phyloP scores from a whole-genome alignment of 2,329 filamentous ascomycete genomes.

The Aspergillus sp. region DNA sequence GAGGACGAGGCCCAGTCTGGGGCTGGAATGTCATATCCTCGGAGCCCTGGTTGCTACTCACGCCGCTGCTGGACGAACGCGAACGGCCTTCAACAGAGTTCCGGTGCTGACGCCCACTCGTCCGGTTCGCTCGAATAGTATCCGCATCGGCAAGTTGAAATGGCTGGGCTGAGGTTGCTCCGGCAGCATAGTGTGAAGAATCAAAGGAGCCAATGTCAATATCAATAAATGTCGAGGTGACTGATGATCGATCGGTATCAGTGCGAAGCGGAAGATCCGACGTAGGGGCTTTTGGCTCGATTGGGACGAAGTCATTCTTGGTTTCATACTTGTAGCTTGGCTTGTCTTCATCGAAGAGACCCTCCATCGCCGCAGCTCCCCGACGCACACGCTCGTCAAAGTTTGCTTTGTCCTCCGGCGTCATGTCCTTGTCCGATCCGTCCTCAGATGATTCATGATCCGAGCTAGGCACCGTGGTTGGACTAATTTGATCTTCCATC shows the following conservation, averaged over 20 bases:
- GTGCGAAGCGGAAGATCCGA: slow-evolving; percentile 58
- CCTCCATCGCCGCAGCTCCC: slow-evolving; percentile 58
- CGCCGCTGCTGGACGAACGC: slow-evolving; percentile 34
- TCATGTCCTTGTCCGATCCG: slow-evolving; percentile 36
- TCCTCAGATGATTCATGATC: slow-evolving; percentile 35
- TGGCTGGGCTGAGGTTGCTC: slow-evolving; percentile 52
- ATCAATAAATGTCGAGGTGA: slow-evolving; percentile 53
- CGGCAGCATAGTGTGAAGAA: slow-evolving; percentile 54
- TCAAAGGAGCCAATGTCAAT: slow-evolving; percentile 60
- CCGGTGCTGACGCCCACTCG: slow-evolving; percentile 49
- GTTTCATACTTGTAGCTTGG: slow-evolving; percentile 62
- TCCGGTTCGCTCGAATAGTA: slow-evolving; percentile 59
- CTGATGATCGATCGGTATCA: slow-evolving; percentile 50
- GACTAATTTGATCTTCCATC: slow-evolving; percentile 44
- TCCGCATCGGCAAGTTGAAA: slow-evolving; percentile 55
- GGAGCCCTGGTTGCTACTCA: slow-evolving; percentile 25
- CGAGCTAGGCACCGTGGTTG: slow-evolving; percentile 26
- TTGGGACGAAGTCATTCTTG: slow-evolving; percentile 52
- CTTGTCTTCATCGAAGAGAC: slow-evolving; percentile 58
- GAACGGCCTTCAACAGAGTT: slow-evolving; percentile 41
- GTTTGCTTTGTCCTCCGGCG: slow-evolving; percentile 52
- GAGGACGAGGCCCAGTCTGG: slow-evolving; percentile 43
- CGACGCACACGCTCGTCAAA: slow-evolving; percentile 60
- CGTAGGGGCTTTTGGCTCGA: slow-evolving; percentile 44
- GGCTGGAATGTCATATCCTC: slow-evolving; percentile 36